Conservation (phyloP, 176 grass and related monocot genomes). For the Dendrocalamus sinicus region DNA sequence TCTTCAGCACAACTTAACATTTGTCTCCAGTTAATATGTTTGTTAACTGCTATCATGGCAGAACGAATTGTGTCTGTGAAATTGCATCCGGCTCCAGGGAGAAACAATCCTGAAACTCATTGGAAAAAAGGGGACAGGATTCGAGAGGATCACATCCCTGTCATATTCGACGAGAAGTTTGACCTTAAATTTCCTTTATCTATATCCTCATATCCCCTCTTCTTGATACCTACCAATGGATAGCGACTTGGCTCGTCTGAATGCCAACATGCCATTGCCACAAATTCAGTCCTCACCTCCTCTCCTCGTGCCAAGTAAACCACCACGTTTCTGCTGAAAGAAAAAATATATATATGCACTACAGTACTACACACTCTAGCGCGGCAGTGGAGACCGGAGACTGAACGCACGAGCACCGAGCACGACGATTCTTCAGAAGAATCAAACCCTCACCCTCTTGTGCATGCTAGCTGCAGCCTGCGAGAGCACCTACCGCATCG, state of each 20-base stretch:
- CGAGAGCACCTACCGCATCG: slow-evolving; percentile 2
- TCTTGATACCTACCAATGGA: neutral
- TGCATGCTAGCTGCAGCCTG: neutral
- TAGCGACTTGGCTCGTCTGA: neutral
- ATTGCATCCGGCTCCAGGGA: neutral
- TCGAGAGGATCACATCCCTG: neutral
- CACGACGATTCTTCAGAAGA: neutral
- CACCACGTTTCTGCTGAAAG: slow-evolving; percentile 12
- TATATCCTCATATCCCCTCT: neutral
- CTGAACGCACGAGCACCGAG: neutral
- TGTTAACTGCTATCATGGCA: neutral
- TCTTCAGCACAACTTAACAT: neutral
- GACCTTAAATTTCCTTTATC: neutral
- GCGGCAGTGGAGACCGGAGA: slow-evolving; percentile 19
- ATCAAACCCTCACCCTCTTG: neutral
- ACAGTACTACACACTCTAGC: neutral
- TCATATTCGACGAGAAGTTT: neutral
- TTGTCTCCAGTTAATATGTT: neutral
- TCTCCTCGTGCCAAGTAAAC: neutral
- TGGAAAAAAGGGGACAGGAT: neutral
- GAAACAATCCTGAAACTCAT: neutral
- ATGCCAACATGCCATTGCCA: neutral
- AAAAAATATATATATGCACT: neutral
- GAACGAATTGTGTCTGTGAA: neutral
- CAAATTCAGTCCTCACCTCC: slow-evolving; percentile 13